Base-by-base conservation (phyloP, 805 yeast species). In the Hanseniaspora singularis region DNA sequence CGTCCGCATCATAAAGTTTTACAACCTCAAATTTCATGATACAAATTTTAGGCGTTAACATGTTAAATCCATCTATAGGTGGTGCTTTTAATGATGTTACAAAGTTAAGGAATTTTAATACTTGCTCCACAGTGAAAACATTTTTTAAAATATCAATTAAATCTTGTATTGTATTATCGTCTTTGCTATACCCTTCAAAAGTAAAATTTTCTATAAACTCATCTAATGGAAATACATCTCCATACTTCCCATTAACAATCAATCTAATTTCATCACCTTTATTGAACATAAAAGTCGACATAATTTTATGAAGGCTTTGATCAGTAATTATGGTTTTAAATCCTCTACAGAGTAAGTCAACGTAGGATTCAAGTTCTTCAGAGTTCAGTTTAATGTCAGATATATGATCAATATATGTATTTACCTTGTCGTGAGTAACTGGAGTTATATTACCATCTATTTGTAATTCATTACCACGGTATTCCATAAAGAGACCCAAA, bases 41-140 rank as follows among this genome's bases (percentile, higher is more conserved):
- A 1, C 95, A 95, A 62, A 92, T 86, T 46, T 67, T 69, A 0
- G 98, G 98, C 26, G 64, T 66, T 39, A 86, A 67, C 3, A 79
- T 75, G 12, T 72, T 69, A 58, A 92, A 89, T 0, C 98, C 98
- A 22, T 85, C 69, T 33, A 92, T 66, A 1, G 98, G 98, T 0
- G 95, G 95, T 50, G 88, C 72, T 1, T 95, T 80, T 1, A 86
- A 94, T 0, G 96, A 82, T 0, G 97, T 92, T 23, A 85, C 96
- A 65, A 89, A 92, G 58, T 84, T 84, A 23, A 92, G 63, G 48
- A 92, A 72, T 42, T 74, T 72, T 18, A 76, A 68, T 51, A 76
- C 69, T 48, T 86, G 84, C n/a, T 70, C 71, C 2, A 72, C 65
- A 1, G 69, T 59, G 70, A 86, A 73, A 50, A 84, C 95, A 3